These are phyloP conservation scores for Globisporangium splendens DNA, from an alignment of 352 stramenopile species.

Conservation along the genomic window DNA sequence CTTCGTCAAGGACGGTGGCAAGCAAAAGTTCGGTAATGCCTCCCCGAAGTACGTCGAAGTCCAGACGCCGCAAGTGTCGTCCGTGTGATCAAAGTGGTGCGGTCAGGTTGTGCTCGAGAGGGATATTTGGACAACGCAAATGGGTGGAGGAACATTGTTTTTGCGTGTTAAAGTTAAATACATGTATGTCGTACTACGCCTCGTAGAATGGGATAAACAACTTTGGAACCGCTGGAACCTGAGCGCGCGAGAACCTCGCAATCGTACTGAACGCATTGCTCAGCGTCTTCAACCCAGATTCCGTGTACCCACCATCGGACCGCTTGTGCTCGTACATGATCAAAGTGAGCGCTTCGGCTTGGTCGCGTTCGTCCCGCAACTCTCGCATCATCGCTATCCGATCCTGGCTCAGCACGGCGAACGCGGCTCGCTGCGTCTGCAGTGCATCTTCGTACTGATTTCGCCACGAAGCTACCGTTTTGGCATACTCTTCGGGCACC, in stretches of 20 bases:
- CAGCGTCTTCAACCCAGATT: constrained; percentile 3
- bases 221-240: constrained; percentile 3
- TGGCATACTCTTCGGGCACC: constrained; percentile 1
- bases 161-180: too few relatives aligned
- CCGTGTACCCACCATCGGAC: not conserved
- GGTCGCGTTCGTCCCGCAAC: constrained; percentile 1
- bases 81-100: too few relatives aligned
- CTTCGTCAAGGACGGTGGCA: too few relatives aligned
- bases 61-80: too few relatives aligned
- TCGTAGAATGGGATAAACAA: constrained; percentile 10
- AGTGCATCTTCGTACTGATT: constrained; percentile 11
- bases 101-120: too few relatives aligned
- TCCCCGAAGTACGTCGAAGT: too few relatives aligned
- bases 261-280: constrained; percentile 18
- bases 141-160: too few relatives aligned
- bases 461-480: constrained; percentile 5
- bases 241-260: constrained; percentile 12
- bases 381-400: constrained; percentile 11
- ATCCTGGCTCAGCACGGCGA: constrained; percentile 7
- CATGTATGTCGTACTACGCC: too few relatives aligned
- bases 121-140: too few relatives aligned
- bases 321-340: constrained; percentile 18
- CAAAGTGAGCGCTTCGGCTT: constrained; percentile 8
- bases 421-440: constrained; percentile 3
- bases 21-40: too few relatives aligned